A percentile compares a stretch with the other conserved stretches of the same genome.
These are phyloP conservation scores for Neofusicoccum sp. DNA, from an alignment of 2,329 filamentous ascomycete species.

Conservation along the genomic window DNA sequence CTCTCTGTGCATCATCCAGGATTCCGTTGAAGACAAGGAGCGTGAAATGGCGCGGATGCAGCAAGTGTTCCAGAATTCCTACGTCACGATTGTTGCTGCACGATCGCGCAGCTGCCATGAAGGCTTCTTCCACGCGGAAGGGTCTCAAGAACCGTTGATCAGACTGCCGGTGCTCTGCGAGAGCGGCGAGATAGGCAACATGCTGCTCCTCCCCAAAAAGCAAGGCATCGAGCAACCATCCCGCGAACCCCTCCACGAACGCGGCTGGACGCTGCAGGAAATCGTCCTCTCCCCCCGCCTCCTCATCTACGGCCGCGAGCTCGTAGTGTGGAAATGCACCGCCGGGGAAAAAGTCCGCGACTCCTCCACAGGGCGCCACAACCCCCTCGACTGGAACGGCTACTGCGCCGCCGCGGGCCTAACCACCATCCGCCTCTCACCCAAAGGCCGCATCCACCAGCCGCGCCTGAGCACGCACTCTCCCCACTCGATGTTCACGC, in stretches of 20 bases:
- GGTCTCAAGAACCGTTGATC: not conserved
- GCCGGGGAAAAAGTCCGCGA: slow-evolving; percentile 3
- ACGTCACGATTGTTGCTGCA: slow-evolving; percentile 12
- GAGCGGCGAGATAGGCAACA: not conserved
- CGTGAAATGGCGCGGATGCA: slow-evolving; percentile 11
- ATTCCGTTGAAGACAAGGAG: slow-evolving; percentile 9
- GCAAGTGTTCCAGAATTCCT: slow-evolving; percentile 6
- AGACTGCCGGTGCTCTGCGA: not conserved
- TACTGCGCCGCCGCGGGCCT: slow-evolving; percentile 17
- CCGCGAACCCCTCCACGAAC: slow-evolving; percentile 13
- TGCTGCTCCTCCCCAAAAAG: not conserved
- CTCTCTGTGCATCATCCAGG: slow-evolving; percentile 19
- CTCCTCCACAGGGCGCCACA: not conserved
- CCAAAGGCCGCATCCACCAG: slow-evolving; percentile 9
- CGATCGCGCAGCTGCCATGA: not conserved
- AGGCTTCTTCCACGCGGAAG: slow-evolving; percentile 5
- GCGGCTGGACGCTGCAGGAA: slow-evolving; percentile 18
- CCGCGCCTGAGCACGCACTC: slow-evolving; percentile 6
- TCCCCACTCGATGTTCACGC: slow-evolving; percentile 1
- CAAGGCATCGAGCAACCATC: not conserved
- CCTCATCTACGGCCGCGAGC: slow-evolving; percentile 14
- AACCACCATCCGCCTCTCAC: slow-evolving; percentile 12
- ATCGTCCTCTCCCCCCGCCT: slow-evolving; percentile 12
- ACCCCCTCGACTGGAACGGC: slow-evolving; percentile 15
- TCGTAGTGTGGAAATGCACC: slow-evolving; percentile 9